These are phyloP conservation scores for Monosporascus sp. DNA, from an alignment of 2,329 filamentous ascomycete genomes.

Conservation along the genomic window DNA sequence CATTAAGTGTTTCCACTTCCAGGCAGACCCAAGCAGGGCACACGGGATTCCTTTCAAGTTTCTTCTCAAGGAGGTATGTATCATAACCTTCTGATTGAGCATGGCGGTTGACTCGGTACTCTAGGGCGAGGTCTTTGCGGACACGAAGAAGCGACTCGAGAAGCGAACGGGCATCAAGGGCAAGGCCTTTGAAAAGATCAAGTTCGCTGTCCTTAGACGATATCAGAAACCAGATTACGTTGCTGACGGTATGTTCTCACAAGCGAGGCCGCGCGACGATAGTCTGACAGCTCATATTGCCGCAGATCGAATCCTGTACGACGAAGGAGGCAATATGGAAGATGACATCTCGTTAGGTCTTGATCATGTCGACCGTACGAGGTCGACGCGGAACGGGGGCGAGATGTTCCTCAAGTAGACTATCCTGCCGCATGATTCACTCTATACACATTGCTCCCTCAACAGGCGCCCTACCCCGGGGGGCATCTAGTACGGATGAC, in stretches of 20 bases:
- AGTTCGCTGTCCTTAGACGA: conserved; percentile 77
- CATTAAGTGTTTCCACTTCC: conserved; percentile 86
- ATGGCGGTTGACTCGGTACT: conserved; percentile 16
- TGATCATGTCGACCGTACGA: conserved; percentile 60
- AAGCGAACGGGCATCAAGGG: conserved; percentile 92
- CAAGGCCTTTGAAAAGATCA: conserved; percentile 98
- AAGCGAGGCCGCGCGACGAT: background rate
- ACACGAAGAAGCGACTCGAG: conserved; percentile 91
- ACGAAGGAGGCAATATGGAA: conserved; percentile 40
- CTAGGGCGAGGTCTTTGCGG: conserved; percentile 77
- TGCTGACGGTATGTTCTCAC: conserved; percentile 66
- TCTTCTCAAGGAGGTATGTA: conserved; percentile 68
- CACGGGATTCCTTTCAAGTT: conserved; percentile 93
- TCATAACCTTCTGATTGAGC: background rate
- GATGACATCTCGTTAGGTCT: conserved; percentile 61
- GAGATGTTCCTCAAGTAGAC: conserved; percentile 53
- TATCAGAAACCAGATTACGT: conserved; percentile 72
- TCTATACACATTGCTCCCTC: background rate
- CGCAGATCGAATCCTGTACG: conserved; percentile 53
- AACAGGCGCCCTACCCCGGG: background rate
- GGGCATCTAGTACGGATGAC: background rate
- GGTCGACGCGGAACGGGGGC: conserved; percentile 53
- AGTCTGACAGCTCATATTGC: conserved; percentile 15
- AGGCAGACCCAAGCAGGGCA: conserved; percentile 76
- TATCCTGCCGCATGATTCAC: background rate